Evolutionary conservation across 2,329 filamentous ascomycete species (phyloP), one percentile per base, ranked within the genome.

Genomic region (Trichoderma pleuroti): DNA sequence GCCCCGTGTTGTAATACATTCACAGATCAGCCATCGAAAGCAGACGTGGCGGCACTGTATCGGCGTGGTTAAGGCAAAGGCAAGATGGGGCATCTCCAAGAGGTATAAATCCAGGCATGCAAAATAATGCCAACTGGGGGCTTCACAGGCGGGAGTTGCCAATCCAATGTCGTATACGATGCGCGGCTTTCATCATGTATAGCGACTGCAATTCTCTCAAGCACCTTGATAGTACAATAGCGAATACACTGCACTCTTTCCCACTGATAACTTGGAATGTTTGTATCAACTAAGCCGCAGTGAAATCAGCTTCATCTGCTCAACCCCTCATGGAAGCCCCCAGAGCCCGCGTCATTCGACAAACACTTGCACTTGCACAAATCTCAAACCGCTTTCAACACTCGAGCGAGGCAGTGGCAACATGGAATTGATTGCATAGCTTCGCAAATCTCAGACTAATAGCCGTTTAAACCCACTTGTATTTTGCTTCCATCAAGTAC

Each of bases 381-480:
- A 52, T 63, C 42, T 64, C 42, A 46, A 52, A 32, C 24, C 39
- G 52, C 24, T 16, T 32, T 24, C 30, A 2, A 46, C 12, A 42
- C 28, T 52, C 21, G n/a, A 32, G 6, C n/a, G 7, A 26, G 12
- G 28, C n/a, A 54, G 14, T 24, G 34, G n/a, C 10, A 28, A 46
- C 52, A 59, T 60, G 24, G 18, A 49, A 49, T 61, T 28, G 8
- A 61, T 59, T 68, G 24, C 66, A 57, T 61, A 39, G n/a, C 39
- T 49, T 52, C 42, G 52, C 36, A 68, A 59, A 49, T 60, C 26
- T 59, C 54, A 26, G 32, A 68, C 66, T 68, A 60, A 21, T 49
- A 24, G 42, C 39, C 28, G 21, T 36, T 66, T 68, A 36, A 68
- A 60, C 56, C 56, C 66, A 68, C 60, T 70, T 57, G 52, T 65